A percentile compares a stretch with the other conserved stretches of the same genome.
Conservation (phyloP, 345 rosid genomes). For the Camelina hispida region DNA sequence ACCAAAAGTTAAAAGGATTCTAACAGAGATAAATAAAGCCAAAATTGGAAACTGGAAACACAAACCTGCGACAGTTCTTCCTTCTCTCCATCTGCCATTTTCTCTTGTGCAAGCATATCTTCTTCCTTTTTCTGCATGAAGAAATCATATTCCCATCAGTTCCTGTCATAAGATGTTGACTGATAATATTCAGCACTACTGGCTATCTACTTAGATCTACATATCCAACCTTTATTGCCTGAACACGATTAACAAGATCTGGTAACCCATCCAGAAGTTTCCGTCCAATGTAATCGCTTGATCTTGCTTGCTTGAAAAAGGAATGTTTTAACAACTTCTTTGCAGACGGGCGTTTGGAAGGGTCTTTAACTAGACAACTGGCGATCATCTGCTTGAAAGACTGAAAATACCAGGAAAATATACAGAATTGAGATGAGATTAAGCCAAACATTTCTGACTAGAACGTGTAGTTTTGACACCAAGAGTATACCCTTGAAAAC, state of each 20-base stretch:
- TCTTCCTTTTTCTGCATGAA: slow-evolving; percentile 84
- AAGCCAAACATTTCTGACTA: neutral
- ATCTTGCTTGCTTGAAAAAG: slow-evolving; percentile 97
- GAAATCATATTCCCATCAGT: slow-evolving; percentile 37
- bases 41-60: slow-evolving; percentile 39
- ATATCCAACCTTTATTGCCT: slow-evolving; percentile 75
- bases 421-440: slow-evolving; percentile 27
- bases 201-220: slow-evolving; percentile 11
- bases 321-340: slow-evolving; percentile 83
- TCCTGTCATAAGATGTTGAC: slow-evolving; percentile 16
- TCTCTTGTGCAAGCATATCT: slow-evolving; percentile 98
- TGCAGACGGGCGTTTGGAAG: slow-evolving; percentile 90
- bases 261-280: slow-evolving; percentile 92
- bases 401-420: slow-evolving; percentile 50
- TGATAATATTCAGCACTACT: neutral
- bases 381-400: slow-evolving; percentile 99
- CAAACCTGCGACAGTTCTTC: slow-evolving; percentile 95
- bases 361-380: slow-evolving; percentile 98
- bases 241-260: slow-evolving; percentile 89
- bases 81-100: slow-evolving; percentile 93
- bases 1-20: slow-evolving; percentile 6
- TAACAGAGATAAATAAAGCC: slow-evolving; percentile 1
- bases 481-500: slow-evolving; percentile 78
- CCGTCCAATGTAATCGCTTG: slow-evolving; percentile 79
- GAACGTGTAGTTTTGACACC: slow-evolving; percentile 15